Base-by-base conservation (phyloP, 768 basidiomycete species). In the Tulasnella sp. region DNA sequence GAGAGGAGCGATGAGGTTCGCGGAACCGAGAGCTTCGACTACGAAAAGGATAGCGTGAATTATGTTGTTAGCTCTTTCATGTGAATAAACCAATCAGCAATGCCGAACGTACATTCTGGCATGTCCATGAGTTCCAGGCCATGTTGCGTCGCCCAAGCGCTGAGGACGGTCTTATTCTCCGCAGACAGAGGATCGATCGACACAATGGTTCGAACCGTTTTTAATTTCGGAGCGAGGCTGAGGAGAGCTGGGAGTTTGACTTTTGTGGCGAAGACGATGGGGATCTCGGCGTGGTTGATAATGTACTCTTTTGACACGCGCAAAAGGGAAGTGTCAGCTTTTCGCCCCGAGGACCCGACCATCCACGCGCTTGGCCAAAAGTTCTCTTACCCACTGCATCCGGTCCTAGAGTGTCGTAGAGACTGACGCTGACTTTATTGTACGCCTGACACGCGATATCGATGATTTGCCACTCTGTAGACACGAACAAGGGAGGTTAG, bases 331-430 rank as follows among this genome's bases (percentile, higher is more conserved):
- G 0, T 40, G 67, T 29, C 74, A 34, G 39, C 74, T 37, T 37
- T 32, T 44, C 19, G 5, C 37, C 26, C 5, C n/a, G 40, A 63
- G 39, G 29, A 34, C 35, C 12, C 22, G 95, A 96, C 88, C 93
- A 88, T 62, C 94, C n/a, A n/a, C n/a, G n/a, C 72, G 79, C 78
- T 84, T n/a, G 6, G 62, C 26, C 41, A 42, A 47, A 6, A 37
- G 78, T 22, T 32, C 26, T 29, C 90, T 79, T 76, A 92, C 92
- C 92, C 73, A 95, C 92, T 66, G 92, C 89, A 77, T 94, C 91
- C 75, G 88, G 88, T 14, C 97, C 97, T 62, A 98, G 83, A 0
- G 95, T 98, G 78, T 98, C 95, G 80, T 99, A 99, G 74, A 99
- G 82, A 77, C 89, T 90, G 74, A 97, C 94, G 7, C 89, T 86